Conservation (phyloP, 331 rosid species). For the Malus hybrid region DNA sequence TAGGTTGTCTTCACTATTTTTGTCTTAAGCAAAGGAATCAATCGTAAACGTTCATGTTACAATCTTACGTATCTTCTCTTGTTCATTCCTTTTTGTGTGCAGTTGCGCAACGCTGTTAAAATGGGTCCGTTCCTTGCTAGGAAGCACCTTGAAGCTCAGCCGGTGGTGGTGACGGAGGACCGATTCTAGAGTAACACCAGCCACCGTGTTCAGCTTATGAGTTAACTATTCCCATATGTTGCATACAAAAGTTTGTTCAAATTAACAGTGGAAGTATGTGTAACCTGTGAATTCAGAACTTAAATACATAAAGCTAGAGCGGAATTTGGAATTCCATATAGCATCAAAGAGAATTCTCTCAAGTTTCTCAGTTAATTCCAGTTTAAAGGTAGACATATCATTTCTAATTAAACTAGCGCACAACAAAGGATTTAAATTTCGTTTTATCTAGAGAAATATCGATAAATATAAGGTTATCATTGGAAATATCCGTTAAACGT, state of each 20-base stretch:
- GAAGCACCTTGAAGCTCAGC: constrained; percentile 61
- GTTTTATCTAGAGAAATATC: no score
- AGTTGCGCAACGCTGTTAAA: constrained; percentile 67
- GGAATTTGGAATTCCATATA: background rate
- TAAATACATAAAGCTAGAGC: background rate
- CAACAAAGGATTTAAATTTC: no score
- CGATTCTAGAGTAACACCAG: constrained; percentile 39
- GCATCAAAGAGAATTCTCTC: background rate
- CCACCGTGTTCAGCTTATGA: background rate
- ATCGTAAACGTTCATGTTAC: background rate
- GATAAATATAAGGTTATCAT: no score
- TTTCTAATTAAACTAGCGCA: no score
- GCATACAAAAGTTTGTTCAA: background rate
- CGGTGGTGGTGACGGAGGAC: constrained; percentile 70
- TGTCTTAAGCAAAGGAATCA: background rate
- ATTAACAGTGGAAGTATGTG: background rate
- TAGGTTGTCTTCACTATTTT: background rate
- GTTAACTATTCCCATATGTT: background rate
- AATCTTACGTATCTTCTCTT: background rate
- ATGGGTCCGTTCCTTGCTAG: constrained; percentile 61
- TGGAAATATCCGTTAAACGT: no score
- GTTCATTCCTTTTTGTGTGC: constrained; percentile 19
- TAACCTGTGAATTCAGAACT: background rate
- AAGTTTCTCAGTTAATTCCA: no score
- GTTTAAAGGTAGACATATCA: no score